Evolutionary conservation across 73 alveolate genomes (phyloP).

Genomic region (Uronychia setigera): DNA sequence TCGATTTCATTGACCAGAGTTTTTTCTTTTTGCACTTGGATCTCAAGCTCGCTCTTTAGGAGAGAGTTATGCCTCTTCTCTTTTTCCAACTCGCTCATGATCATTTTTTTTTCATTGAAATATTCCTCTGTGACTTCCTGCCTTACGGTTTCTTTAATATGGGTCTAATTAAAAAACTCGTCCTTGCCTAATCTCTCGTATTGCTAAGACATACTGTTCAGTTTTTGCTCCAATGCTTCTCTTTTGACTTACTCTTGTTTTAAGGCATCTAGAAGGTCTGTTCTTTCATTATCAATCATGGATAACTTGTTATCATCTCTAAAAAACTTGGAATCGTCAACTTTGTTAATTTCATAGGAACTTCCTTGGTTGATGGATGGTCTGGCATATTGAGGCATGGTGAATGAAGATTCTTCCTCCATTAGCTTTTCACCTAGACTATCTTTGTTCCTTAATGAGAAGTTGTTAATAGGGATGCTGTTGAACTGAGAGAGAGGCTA

Average conservation of each 20-base stretch:
- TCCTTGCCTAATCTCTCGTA: not conserved
- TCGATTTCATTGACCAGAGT: not conserved
- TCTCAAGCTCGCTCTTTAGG: not conserved
- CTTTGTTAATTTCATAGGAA: too few species aligned
- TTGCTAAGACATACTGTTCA: not conserved
- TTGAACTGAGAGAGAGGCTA: too few species aligned
- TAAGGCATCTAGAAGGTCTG: not conserved
- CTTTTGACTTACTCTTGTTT: not conserved
- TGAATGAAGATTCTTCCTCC: not conserved
- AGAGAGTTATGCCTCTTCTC: not conserved
- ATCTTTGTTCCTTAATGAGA: not conserved
- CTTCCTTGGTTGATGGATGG: not conserved
- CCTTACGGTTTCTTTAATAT: not conserved
- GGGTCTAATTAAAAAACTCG: not conserved
- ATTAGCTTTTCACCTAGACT: not conserved
- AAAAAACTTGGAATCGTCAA: not conserved
- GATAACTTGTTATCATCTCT: not conserved
- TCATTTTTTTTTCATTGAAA: not conserved
- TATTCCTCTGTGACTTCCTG: not conserved
- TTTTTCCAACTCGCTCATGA: not conserved
- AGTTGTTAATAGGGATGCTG: too few species aligned
- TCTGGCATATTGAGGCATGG: not conserved
- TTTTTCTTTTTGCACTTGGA: not conserved
- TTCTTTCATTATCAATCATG: not conserved
- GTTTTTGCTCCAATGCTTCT: not conserved